Conservation (phyloP, 192 early-diverging fungal genomes). For the Coemansia sp. region DNA sequence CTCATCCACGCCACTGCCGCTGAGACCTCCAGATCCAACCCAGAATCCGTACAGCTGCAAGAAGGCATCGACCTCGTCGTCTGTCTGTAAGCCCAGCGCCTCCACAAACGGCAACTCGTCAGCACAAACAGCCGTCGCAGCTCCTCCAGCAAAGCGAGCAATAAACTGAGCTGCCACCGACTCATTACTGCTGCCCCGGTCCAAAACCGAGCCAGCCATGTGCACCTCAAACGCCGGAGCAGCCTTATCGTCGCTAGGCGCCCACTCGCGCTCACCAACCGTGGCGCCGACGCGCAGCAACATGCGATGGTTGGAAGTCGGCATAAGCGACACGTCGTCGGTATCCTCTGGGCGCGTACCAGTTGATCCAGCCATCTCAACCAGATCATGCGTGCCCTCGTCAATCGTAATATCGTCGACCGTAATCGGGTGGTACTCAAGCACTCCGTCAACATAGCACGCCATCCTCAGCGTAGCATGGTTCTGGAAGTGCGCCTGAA, state of each 20-base stretch:
- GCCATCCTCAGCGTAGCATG: constrained; percentile 12
- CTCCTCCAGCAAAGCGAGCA: constrained; percentile 18
- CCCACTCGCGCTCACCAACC: background rate
- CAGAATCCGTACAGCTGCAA: constrained; percentile 43
- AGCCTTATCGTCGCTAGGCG: background rate
- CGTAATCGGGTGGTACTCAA: constrained; percentile 26
- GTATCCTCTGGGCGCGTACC: background rate
- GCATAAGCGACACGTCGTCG: constrained; percentile 14
- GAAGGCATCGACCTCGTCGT: constrained; percentile 17
- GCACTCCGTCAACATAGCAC: constrained; percentile 23
- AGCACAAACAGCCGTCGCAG: background rate
- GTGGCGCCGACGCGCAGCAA: constrained; percentile 19
- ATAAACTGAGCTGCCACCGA: constrained; percentile 19
- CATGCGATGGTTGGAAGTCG: constrained; percentile 29
- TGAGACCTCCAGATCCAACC: constrained; percentile 7
- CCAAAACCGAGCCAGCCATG: constrained; percentile 17
- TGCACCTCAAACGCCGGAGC: constrained; percentile 20
- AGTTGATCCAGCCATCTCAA: constrained; percentile 13
- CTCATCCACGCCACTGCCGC: background rate
- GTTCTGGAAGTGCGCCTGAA: constrained; percentile 18
- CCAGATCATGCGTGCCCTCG: constrained; percentile 16
- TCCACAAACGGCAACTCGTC: constrained; percentile 12
- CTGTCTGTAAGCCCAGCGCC: constrained; percentile 18
- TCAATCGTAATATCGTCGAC: constrained; percentile 16
- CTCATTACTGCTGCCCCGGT: background rate